phyloP scores from a whole-genome alignment of 2,329 filamentous ascomycete genomes.

The Xylaria sp. region DNA sequence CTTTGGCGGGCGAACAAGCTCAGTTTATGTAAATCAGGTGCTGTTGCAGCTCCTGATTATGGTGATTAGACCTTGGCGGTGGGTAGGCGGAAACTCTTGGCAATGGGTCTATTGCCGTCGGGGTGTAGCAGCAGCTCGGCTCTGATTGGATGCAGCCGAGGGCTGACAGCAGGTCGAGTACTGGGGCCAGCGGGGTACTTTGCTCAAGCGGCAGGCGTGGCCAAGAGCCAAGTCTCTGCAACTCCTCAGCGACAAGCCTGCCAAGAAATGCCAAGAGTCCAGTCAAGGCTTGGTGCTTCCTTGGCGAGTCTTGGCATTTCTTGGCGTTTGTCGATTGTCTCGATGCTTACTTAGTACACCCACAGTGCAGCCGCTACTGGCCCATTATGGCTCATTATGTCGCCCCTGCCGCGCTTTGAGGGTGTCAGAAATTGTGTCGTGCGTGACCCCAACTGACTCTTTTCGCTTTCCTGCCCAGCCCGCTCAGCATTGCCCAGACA shows the following conservation, averaged over 20 bases:
- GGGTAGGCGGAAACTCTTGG: conserved; percentile 51
- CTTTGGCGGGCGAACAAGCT: conserved; percentile 42
- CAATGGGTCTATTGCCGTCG: conserved; percentile 46
- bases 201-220: neutral
- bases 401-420: conserved; percentile 17
- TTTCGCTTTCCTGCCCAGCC: conserved; percentile 8
- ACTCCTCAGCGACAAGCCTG: conserved; percentile 43
- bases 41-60: conserved; percentile 48
- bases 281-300: conserved; percentile 42
- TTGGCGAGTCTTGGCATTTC: conserved; percentile 44
- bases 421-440: conserved; percentile 13
- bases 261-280: conserved; percentile 47
- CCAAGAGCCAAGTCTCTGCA: conserved; percentile 39
- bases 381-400: conserved; percentile 3
- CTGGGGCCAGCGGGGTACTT: conserved; percentile 40
- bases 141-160: conserved; percentile 44
- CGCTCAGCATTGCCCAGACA: conserved; percentile 18
- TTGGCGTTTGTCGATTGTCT: conserved; percentile 42
- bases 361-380: neutral
- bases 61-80: conserved; percentile 49
- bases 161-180: conserved; percentile 44
- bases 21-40: conserved; percentile 50
- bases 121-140: conserved; percentile 42
- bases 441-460: conserved; percentile 23
- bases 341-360: conserved; percentile 31